phyloP scores from a whole-genome alignment of 306 rosid species.

The Clitoria ternatea region DNA sequence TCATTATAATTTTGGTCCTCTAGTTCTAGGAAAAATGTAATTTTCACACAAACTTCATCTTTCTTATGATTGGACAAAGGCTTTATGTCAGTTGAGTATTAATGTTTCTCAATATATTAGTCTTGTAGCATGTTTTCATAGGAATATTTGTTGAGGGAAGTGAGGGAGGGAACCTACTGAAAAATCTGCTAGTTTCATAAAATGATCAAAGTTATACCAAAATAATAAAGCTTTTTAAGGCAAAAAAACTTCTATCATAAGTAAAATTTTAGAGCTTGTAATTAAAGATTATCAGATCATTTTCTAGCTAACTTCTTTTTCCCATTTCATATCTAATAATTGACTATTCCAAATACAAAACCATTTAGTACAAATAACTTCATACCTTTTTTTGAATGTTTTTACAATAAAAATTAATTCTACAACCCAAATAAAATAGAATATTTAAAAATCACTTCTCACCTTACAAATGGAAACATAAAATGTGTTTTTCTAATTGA shows the following conservation, averaged over 20 bases:
- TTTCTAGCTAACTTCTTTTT: background rate
- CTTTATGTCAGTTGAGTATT: background rate
- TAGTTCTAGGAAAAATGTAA: too few species aligned
- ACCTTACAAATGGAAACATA: background rate
- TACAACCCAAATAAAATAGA: background rate
- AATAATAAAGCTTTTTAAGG: too few species aligned
- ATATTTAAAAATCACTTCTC: background rate
- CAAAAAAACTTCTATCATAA: background rate
- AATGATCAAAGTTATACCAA: background rate
- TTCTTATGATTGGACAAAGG: background rate
- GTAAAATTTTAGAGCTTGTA: background rate
- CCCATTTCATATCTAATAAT: background rate
- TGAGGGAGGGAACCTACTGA: background rate
- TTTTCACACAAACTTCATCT: background rate
- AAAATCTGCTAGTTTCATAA: background rate
- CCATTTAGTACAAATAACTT: background rate
- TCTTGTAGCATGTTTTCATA: too few species aligned
- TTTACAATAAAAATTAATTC: too few species aligned
- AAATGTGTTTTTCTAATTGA: background rate
- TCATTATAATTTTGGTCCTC: too few species aligned
- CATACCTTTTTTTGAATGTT: background rate
- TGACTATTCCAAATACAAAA: background rate
- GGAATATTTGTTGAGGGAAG: background rate
- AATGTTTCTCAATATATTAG: too few species aligned
- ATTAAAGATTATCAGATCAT: too few species aligned